Percentiles rank a stretch among this genome's conserved stretches.
Evolutionary conservation across 2,329 filamentous ascomycete species (phyloP).

Genomic region (Alternaria ventricosa): DNA sequence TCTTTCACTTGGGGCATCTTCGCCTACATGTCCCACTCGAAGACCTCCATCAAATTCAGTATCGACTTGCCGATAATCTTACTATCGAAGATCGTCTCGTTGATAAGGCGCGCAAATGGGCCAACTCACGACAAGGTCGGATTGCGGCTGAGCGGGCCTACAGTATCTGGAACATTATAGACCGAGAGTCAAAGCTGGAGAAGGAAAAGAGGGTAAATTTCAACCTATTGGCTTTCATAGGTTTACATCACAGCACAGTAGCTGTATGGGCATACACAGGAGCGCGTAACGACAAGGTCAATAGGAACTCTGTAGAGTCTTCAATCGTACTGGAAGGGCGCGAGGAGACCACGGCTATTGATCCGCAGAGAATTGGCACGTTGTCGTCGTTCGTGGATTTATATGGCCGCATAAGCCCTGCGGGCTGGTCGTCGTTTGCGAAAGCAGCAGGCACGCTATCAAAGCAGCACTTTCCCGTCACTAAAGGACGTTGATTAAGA

Average conservation of each 20-base stretch:
- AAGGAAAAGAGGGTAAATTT: neutral
- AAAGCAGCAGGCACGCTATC: neutral
- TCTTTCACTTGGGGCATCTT: neutral
- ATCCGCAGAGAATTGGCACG: neutral
- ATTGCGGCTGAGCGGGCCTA: neutral
- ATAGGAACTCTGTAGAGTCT: neutral
- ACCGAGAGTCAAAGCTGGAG: neutral
- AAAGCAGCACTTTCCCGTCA: neutral
- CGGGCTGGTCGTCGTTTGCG: neutral
- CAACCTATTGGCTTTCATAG: slow-evolving; percentile 1
- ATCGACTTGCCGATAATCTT: neutral
- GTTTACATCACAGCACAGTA: slow-evolving; percentile 1
- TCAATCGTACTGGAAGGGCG: neutral
- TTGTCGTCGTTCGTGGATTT: neutral
- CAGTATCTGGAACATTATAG: neutral
- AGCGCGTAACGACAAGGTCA: neutral
- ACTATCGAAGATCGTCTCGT: neutral
- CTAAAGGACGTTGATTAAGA: neutral
- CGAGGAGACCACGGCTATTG: neutral
- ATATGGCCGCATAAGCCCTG: neutral
- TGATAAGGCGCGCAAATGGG: neutral
- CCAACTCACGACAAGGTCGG: neutral
- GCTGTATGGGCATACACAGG: slow-evolving; percentile 1
- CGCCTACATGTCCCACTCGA: neutral
- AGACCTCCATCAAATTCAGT: slow-evolving; percentile 5